These are phyloP conservation scores for Dendrobium chrysotoxum DNA, from an alignment of 106 monocot species.

Conservation along the genomic window DNA sequence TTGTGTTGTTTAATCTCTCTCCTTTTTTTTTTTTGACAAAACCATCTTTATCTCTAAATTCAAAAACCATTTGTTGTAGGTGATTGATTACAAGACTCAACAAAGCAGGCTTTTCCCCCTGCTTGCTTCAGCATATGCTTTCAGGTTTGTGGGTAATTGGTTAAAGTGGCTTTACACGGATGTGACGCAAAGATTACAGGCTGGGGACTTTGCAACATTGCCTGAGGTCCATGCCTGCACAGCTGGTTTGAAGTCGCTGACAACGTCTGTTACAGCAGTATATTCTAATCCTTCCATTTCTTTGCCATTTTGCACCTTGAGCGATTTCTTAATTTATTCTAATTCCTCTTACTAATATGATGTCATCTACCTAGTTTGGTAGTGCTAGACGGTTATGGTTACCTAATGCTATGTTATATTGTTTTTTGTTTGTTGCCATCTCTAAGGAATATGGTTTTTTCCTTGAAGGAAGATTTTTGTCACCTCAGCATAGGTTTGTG, in stretches of 20 bases:
- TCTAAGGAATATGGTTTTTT: background rate
- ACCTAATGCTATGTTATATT: background rate
- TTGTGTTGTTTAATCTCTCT: background rate
- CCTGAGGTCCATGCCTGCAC: conserved; percentile 98
- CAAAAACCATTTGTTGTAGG: conserved; percentile 29
- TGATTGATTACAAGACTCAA: conserved; percentile 93
- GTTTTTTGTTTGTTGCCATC: background rate
- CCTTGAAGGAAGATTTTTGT: background rate
- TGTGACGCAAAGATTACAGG: conserved; percentile 70
- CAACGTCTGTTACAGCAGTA: conserved; percentile 85
- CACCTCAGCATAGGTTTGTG: background rate
- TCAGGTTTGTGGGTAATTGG: conserved; percentile 98
- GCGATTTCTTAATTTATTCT: background rate
- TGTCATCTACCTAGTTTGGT: background rate
- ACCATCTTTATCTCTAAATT: background rate
- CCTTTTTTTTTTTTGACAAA: background rate
- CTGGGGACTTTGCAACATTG: conserved; percentile 83
- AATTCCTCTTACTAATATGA: background rate
- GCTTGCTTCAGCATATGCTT: conserved; percentile 96
- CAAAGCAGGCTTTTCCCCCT: conserved; percentile 94
- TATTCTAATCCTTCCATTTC: conserved; percentile 9
- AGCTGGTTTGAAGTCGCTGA: conserved; percentile 92
- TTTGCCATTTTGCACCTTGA: background rate
- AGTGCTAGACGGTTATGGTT: background rate
- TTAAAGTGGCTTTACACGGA: conserved; percentile 86